Evolutionary conservation across 257 asterid genomes (phyloP).

Genomic region (Anisodus tanguticus): DNA sequence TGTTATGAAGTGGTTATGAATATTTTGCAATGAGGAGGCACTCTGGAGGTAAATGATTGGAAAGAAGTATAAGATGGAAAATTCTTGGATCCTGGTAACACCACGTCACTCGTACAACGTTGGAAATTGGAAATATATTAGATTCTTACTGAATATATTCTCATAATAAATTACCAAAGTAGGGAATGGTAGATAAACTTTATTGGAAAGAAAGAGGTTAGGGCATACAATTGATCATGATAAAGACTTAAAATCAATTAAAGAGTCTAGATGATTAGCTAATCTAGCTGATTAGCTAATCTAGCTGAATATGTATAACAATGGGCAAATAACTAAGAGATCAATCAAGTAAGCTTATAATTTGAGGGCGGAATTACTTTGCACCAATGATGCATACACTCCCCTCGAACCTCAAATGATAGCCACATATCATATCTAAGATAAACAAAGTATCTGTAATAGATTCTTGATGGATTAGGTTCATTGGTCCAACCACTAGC

Average conservation of each 20-base stretch:
- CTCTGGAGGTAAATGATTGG: not conserved
- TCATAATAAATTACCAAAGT: not conserved
- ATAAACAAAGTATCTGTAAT: not conserved
- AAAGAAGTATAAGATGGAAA: too few relatives aligned
- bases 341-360: not conserved
- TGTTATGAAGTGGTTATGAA: not conserved
- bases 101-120: too few relatives aligned
- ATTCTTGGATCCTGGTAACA: too few relatives aligned
- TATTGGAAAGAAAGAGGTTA: constrained; percentile 23
- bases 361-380: not conserved
- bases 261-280: not conserved
- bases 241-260: not conserved
- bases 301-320: not conserved
- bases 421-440: not conserved
- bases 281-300: not conserved
- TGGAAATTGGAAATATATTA: not conserved
- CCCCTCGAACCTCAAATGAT: not conserved
- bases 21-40: not conserved
- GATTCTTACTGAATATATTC: not conserved
- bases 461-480: not conserved
- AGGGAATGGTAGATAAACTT: not conserved
- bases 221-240: constrained; percentile 12
- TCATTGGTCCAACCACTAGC: not conserved
- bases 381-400: not conserved
- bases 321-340: not conserved